Evolutionary conservation across 2,329 filamentous ascomycete species (phyloP).

Genomic region (Pyrenophora teres): DNA sequence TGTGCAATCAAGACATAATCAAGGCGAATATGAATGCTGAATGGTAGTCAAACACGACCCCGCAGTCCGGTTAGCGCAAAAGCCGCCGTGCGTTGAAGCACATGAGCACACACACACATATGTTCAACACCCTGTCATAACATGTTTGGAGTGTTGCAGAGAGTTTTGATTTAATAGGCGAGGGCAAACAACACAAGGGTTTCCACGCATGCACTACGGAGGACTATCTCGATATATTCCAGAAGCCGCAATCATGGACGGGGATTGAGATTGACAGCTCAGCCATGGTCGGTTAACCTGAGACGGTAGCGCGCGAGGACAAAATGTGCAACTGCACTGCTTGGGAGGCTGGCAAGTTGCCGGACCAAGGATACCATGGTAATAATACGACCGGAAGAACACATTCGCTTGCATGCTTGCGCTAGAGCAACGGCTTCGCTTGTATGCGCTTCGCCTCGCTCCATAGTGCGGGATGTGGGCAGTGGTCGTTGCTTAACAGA

Average conservation of each 20-base stretch:
- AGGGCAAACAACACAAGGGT: not conserved
- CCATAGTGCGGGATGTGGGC: not conserved
- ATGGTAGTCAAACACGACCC: conserved; percentile 1
- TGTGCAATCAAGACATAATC: not conserved
- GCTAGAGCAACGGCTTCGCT: conserved; percentile 1
- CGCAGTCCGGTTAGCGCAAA: conserved; percentile 4
- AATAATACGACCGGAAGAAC: no score
- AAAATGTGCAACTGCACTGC: not conserved
- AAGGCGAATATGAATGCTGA: not conserved
- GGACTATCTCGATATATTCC: conserved; percentile 23
- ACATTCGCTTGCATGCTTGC: not conserved
- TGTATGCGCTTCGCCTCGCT: not conserved
- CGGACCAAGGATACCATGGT: not conserved
- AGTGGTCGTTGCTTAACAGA: not conserved
- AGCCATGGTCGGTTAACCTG: conserved; percentile 19
- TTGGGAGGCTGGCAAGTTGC: no score
- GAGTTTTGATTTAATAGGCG: conserved; percentile 1
- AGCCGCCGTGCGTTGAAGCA: not conserved
- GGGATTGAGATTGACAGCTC: conserved; percentile 9
- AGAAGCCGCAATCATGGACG: conserved; percentile 12
- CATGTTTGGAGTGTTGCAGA: conserved; percentile 6
- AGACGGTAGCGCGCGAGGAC: conserved; percentile 26
- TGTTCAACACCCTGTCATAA: no score
- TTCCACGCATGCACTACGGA: conserved; percentile 8
- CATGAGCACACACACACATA: not conserved